A percentile compares a stretch with the other conserved stretches of the same genome.
Evolutionary conservation across 768 basidiomycete genomes (phyloP).

Genomic region (Termitomyces sp.): DNA sequence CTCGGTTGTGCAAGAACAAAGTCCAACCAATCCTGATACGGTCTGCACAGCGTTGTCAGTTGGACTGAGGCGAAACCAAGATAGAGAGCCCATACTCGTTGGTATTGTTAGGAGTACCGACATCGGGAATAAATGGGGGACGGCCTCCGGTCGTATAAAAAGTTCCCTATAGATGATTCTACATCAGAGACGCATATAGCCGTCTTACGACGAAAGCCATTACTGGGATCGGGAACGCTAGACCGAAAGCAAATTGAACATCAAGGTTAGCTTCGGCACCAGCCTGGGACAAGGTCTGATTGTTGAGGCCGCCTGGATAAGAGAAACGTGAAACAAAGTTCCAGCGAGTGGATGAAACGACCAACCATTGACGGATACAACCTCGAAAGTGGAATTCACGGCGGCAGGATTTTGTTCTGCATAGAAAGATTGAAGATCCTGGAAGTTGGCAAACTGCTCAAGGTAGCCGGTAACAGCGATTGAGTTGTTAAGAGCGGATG

Average conservation of each 20-base stretch:
- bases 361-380: conserved; percentile 50
- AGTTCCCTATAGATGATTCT: conserved; percentile 29
- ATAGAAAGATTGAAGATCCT: conserved; percentile 48
- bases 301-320: conserved; percentile 47
- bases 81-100: conserved; percentile 28
- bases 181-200: not conserved
- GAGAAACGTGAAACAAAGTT: not conserved
- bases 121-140: conserved; percentile 53
- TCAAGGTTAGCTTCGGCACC: conserved; percentile 63
- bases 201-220: not conserved
- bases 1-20: conserved; percentile 38
- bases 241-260: conserved; percentile 56
- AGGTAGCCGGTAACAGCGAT: conserved; percentile 52
- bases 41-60: conserved; percentile 12
- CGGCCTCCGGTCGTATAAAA: conserved; percentile 59
- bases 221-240: conserved; percentile 54
- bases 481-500: conserved; percentile 38
- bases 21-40: conserved; percentile 48
- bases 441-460: conserved; percentile 44
- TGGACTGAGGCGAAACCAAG: not conserved
- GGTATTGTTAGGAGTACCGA: conserved; percentile 26
- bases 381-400: conserved; percentile 42
- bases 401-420: conserved; percentile 40
- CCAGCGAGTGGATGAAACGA: not conserved
- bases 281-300: conserved; percentile 44